phyloP scores from a whole-genome alignment of 2,329 filamentous ascomycete genomes.

The Ceratocystis smalleyi region DNA sequence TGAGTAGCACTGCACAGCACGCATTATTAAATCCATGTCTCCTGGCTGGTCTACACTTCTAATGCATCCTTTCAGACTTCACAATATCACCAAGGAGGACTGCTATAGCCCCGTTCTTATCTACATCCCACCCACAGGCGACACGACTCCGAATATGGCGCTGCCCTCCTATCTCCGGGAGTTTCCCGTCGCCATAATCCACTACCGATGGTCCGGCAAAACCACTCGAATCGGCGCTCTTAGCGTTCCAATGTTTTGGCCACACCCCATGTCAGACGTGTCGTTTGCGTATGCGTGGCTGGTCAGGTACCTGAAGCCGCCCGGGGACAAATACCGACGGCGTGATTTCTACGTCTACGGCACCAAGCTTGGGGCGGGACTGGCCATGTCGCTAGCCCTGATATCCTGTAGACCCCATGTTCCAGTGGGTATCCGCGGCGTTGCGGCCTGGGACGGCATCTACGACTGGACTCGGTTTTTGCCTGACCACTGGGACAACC shows the following conservation, averaged over 20 bases:
- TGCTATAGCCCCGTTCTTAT: slow-evolving; percentile 34
- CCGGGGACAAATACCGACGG: slow-evolving; percentile 23
- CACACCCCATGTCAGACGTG: slow-evolving; percentile 41
- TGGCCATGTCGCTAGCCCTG: slow-evolving; percentile 41
- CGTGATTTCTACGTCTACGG: slow-evolving; percentile 24
- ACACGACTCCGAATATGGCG: slow-evolving; percentile 19
- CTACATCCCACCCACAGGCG: slow-evolving; percentile 38
- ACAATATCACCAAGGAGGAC: slow-evolving; percentile 29
- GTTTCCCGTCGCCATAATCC: slow-evolving; percentile 38
- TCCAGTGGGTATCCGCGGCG: slow-evolving; percentile 34
- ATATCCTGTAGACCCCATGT: slow-evolving; percentile 35
- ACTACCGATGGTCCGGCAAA: slow-evolving; percentile 40
- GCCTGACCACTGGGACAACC: slow-evolving; percentile 35
- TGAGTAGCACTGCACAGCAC: slow-evolving; percentile 23
- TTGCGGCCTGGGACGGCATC: slow-evolving; percentile 43
- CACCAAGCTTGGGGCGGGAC: slow-evolving; percentile 38
- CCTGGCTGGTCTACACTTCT: neutral
- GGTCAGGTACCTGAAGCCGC: slow-evolving; percentile 28
- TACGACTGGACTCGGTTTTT: slow-evolving; percentile 51
- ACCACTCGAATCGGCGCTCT: slow-evolving; percentile 11
- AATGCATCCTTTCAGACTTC: slow-evolving; percentile 27
- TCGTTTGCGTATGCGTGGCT: slow-evolving; percentile 41
- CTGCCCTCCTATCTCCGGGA: slow-evolving; percentile 30
- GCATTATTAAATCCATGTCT: neutral
- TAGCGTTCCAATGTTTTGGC: slow-evolving; percentile 30